Base-by-base conservation (phyloP, 108 stramenopile genomes). In the Fistulifera solaris region DNA sequence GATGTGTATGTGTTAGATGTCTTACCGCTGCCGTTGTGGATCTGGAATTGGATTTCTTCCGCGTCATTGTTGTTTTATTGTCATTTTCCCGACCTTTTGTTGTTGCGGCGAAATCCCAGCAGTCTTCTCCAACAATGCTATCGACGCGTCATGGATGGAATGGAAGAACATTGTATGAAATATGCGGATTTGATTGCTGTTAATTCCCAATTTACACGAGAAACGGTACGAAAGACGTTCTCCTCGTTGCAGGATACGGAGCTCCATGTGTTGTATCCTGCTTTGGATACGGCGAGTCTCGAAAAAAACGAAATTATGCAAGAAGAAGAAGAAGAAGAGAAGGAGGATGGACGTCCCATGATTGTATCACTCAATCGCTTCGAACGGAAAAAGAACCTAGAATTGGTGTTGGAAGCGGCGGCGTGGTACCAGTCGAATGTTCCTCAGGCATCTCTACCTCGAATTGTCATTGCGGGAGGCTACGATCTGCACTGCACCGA, bases 41-140 rank as follows among this genome's bases (percentile, higher is more conserved):
- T 75, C 60, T 75, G 81, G 70, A 79, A 67, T 49, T 78, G 17
- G 43, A 50, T 76, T 62, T 63, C 68, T 1, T 56, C 52, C 21
- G 69, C 76, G 10, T 69, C 78, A 0, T 82, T 94, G 1, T 54
- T 97, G 18, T 99, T 94, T 66, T 99, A 99, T 66, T 99, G 98
- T 71, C 98, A 99, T 71, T 99, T 98, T 65, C 98, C 98, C 0
- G 98, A 99, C 62, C 92, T 96, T 65, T 75, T 97, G 22, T 73
- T 99, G 39, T 81, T 87, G 48, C 61, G 70, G 52, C 73, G 67
- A 73, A 35, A 40, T 42, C 54, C 5, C 7, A 6, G 27, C 41
- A 8, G n/a, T 49, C 14, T 16, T 0, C 28, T 72, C 23, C 76
- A 80, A 65, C 26, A 45, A 39, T 55, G 46, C 22, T 93, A 90